Base-by-base conservation (phyloP, 139 green algal species). In the Chlamydomonas incerta region DNA sequence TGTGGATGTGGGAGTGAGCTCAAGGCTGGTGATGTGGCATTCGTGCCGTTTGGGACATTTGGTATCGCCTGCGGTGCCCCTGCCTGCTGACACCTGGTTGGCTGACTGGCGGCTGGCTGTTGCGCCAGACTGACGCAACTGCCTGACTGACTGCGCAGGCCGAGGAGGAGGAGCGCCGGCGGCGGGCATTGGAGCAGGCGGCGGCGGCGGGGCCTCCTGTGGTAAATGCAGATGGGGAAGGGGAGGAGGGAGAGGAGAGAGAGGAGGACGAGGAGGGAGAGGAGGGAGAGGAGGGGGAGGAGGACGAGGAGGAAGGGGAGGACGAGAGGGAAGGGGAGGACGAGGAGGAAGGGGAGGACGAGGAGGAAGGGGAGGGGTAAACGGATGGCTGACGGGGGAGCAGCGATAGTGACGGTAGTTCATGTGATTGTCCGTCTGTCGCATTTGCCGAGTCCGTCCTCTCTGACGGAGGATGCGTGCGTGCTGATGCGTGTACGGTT, bases 101-200 rank as follows among this genome's bases (percentile, higher is more conserved):
- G 28, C 14, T 29, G 33, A 37, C 23, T 14, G 17, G 60, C 11
- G 1, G 46, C 65, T 41, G 20, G 28, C 46, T 14, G 23, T 15
- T 33, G 8, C 18, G 4, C 55, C 69, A 58, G 24, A n/a, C 52
- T 13, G 34, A 66, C 17, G 11, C 29, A 17, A 3, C 0, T 29
- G 3, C 58, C 33, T 29, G 31, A 57, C 34, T 10, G 21, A n/a
- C 47, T 66, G n/a, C 24, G 41, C 26, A 31, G 15, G 17, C 11
- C n/a, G 62, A 28, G 18, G 76, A 41, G 62, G 76, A 62, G 62
- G 76, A 83, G 60, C 76, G 62, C 17, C 76, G 76, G 62, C 76
- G 76, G 37, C 41, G 62, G 13, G 76, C 62, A 31, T 37, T 35
- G 2, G 58, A 37, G 58, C 57, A 13, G 41, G 76, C 76, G 29